These are phyloP conservation scores for Paratinospora sagittata DNA, from an alignment of 164 flowering plant genomes.

Conservation along the genomic window DNA sequence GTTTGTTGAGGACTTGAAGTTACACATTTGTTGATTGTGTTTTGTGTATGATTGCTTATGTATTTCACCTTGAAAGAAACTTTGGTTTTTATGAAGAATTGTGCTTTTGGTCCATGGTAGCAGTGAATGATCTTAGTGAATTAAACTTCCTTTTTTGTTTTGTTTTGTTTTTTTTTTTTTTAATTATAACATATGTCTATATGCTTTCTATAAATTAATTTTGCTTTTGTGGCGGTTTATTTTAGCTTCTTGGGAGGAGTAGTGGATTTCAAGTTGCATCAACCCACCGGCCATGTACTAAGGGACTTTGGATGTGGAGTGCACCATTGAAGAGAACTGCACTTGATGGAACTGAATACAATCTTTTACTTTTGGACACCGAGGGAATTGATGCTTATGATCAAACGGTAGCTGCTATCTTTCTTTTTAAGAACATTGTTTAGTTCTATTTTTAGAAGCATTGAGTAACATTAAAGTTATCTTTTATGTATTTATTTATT, in stretches of 20 bases:
- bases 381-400: constrained; percentile 99
- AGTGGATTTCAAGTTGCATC: constrained; percentile 99
- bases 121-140: too few species aligned
- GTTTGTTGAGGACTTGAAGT: not conserved
- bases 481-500: not conserved
- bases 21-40: not conserved
- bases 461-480: not conserved
- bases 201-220: constrained; percentile 1
- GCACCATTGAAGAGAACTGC: constrained; percentile 86
- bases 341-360: constrained; percentile 95
- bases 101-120: too few species aligned
- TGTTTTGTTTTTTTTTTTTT: not conserved
- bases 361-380: constrained; percentile 81
- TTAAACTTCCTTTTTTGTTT: too few species aligned
- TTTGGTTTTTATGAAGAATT: not conserved
- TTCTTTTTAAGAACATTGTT: not conserved
- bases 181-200: not conserved
- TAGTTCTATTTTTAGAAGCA: not conserved
- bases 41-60: not conserved
- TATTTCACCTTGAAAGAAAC: not conserved
- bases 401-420: constrained; percentile 61
- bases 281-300: constrained; percentile 94
- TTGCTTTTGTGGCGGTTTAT: constrained; percentile 11
- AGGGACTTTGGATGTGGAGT: constrained; percentile 99
- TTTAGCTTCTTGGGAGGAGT: constrained; percentile 91